These are phyloP conservation scores for Oenanthe javanica DNA, from an alignment of 140 eudicot genomes.

Conservation along the genomic window DNA sequence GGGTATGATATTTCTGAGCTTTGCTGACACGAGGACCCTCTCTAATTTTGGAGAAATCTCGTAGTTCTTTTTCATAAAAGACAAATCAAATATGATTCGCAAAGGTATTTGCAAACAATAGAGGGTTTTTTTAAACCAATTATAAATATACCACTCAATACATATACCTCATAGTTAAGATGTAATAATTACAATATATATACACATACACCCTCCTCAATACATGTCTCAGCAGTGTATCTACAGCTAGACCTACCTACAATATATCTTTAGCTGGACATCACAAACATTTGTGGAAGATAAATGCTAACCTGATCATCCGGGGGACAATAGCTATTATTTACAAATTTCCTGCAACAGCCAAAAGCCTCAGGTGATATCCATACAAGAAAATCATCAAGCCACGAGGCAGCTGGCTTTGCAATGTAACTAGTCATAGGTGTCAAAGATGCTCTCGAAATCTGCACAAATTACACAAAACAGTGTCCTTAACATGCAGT, in stretches of 20 bases:
- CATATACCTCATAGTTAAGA: neutral
- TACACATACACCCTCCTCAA: neutral
- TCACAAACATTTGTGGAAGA: neutral
- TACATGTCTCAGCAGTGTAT: neutral
- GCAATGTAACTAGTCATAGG: slow-evolving; percentile 32
- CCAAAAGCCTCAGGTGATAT: slow-evolving; percentile 40
- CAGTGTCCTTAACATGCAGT: slow-evolving; percentile 2
- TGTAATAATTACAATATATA: neutral
- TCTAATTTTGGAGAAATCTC: neutral
- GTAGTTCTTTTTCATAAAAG: neutral
- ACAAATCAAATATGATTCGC: neutral
- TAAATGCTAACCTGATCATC: slow-evolving; percentile 31
- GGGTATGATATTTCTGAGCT: neutral
- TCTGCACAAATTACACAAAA: slow-evolving; percentile 12
- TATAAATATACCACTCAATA: neutral
- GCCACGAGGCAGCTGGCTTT: slow-evolving; percentile 42
- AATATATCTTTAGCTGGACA: neutral
- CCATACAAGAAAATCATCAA: slow-evolving; percentile 40
- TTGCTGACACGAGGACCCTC: neutral
- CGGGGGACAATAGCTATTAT: slow-evolving; percentile 34
- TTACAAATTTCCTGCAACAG: slow-evolving; percentile 27
- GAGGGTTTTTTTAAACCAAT: neutral
- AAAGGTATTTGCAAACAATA: neutral
- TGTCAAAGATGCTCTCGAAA: slow-evolving; percentile 27
- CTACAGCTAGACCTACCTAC: neutral